Evolutionary conservation across 148 eudicot species (phyloP), one percentile per base, ranked within the genome.

Genomic region (Oxyria digyna): DNA sequence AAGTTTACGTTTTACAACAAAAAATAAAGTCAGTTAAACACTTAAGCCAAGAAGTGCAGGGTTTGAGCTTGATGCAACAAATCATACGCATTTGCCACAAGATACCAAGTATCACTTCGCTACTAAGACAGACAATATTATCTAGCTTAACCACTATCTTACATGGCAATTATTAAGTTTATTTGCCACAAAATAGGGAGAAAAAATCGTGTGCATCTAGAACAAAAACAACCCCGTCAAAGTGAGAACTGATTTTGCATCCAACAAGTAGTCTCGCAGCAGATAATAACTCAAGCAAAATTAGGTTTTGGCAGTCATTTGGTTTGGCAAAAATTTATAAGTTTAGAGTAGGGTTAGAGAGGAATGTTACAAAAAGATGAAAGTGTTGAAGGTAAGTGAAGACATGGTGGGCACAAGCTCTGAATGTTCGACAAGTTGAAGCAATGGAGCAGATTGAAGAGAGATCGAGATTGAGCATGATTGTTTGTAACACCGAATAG

Each of bases 381-480:
- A 94, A 81, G 31, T 62, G 71, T 50, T 96, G 96, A 72, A 91
- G 80, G 70, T 86, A 91, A 7, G 85, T 75, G 65, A 88, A 87
- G 72, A 87, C 80, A 12, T 81, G 81, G 20, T 83, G 76, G 57
- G 96, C 85, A 75, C 89, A 90, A 15, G 84, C 67, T 41, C 78
- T 80, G 81, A 88, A 80, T 67, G 87, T 50, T 71, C 78, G 86
- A 80, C 91, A 88, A 46, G 97, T 94, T 64, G 92, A 78, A 12
- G 91, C 88, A 7, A 82, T 49, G 18, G 97, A 87, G 69, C 87
- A 86, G 70, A 94, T 91, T 21, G 97, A 94, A n/a, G 86, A 74
- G 27, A 87, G 76, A 50, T 94, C 99, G 69, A 94, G 82, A 77
- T 90, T 91, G 8, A 86, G 69, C 78, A 91, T 67, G 27, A 94